Base-by-base conservation (phyloP, 306 rosid species). In the Cicer cuneatum region DNA sequence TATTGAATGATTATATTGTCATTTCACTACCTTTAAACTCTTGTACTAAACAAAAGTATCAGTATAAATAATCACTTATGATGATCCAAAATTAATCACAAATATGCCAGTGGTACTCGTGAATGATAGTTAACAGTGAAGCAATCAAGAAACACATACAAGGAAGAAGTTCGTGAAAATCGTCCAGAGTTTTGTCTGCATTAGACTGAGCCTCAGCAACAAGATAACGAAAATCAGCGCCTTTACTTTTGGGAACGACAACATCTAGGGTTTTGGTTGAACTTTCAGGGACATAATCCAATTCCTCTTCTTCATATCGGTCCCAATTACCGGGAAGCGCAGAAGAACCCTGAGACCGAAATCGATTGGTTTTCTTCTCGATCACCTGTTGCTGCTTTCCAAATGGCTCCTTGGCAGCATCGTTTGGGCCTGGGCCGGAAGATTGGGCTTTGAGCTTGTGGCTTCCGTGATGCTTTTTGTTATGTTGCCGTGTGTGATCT, bases 291-390 rank as follows among this genome's bases (percentile, higher is more conserved):
- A 54, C 85, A 38, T 65, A 51, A 62, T 72, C 84, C 19, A 71
- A 61, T 53, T 85, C 88, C 5, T 84, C 90, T 3, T 72, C 93
- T 6, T 70, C 90, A 4, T 93, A 93, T 4, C 97, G 92, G 62
- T 91, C 96, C 96, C 92, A 93, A 79, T 91, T 89, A 0, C 87
- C 46, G 13, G 96, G 98, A 43, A 92, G 88, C 15, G 48, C 71
- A 2, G 92, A 63, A 16, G 75, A 59, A 48, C 69, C 78, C 77
- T 21, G 81, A 66, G 80, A 38, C 6, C 67, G 66, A 41, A 70
- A 18, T 7, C 63, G 75, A 45, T 54, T 60, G 61, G 72, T 21
- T 61, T 71, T 54, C 78, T 85, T 86, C 75, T 80, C 89, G 42
- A 18, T 71, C 77, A 41, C 74, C 62, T 77, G 85, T 70, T 87